phyloP scores from a whole-genome alignment of 2,329 filamentous ascomycete species.

The Ophiostoma himal-ulmi region DNA sequence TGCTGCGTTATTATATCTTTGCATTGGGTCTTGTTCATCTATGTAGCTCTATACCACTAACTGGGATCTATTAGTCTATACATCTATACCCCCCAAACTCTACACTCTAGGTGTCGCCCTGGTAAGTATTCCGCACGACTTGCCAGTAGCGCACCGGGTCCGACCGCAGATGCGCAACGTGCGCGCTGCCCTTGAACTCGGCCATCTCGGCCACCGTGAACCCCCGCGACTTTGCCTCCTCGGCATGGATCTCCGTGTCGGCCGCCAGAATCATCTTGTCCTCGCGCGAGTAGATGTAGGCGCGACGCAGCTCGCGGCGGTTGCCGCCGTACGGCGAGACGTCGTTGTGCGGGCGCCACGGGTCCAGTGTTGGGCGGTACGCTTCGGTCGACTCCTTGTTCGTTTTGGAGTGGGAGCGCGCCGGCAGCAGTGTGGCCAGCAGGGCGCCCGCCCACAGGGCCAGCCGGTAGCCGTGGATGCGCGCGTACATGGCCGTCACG shows the following conservation, averaged over 20 bases:
- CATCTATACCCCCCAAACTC: too few relatives aligned
- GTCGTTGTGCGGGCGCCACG: conserved; percentile 35
- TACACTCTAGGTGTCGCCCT: background rate
- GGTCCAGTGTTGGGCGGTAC: conserved; percentile 17
- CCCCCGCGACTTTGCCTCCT: conserved; percentile 37
- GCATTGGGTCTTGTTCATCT: too few relatives aligned
- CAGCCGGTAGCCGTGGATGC: conserved; percentile 25
- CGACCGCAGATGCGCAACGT: conserved; percentile 46
- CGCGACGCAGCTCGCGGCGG: conserved; percentile 39
- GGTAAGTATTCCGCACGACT: background rate
- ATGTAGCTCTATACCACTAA: too few relatives aligned
- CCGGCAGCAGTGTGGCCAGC: background rate
- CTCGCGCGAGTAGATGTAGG: conserved; percentile 48
- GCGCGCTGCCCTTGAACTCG: conserved; percentile 42
- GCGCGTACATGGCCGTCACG: conserved; percentile 22
- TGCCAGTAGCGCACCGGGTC: conserved; percentile 48
- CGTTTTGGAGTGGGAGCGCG: background rate
- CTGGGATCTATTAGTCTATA: too few relatives aligned
- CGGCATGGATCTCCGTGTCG: conserved; percentile 46
- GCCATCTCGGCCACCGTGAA: conserved; percentile 39
- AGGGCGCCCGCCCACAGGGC: background rate
- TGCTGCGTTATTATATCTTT: too few relatives aligned
- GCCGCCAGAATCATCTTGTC: conserved; percentile 44
- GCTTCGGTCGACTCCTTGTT: background rate
- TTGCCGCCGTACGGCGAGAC: conserved; percentile 30